These are phyloP conservation scores for Ceratocystis cacaofunesta DNA, from an alignment of 2,329 filamentous ascomycete species.

Conservation along the genomic window DNA sequence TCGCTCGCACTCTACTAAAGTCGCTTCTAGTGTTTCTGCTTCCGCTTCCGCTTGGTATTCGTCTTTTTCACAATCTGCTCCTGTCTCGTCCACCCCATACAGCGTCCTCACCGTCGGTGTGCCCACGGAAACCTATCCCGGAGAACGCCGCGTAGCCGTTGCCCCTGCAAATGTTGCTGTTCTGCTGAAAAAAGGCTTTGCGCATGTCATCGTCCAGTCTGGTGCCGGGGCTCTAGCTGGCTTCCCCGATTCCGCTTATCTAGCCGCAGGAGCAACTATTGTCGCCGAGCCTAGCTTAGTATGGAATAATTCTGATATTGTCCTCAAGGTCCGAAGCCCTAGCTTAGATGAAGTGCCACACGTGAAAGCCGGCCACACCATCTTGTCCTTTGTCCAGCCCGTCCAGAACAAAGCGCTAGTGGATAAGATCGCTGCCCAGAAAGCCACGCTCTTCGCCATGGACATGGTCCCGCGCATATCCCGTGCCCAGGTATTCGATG, in stretches of 20 bases:
- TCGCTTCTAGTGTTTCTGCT: constrained; percentile 18
- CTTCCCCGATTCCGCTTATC: constrained; percentile 63
- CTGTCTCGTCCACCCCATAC: constrained; percentile 45
- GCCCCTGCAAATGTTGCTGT: constrained; percentile 72
- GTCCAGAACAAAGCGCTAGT: constrained; percentile 64
- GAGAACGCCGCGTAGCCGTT: constrained; percentile 70
- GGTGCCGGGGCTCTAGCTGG: constrained; percentile 67
- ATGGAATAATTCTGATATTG: constrained; percentile 61
- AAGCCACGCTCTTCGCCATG: constrained; percentile 74
- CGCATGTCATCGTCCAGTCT: constrained; percentile 60
- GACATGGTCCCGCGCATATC: constrained; percentile 86
- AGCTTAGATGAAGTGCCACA: constrained; percentile 52
- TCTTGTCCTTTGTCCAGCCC: constrained; percentile 75
- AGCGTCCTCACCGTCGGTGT: constrained; percentile 60
- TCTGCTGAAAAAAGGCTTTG: constrained; percentile 73
- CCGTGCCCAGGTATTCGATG: constrained; percentile 76
- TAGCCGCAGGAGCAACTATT: constrained; percentile 61
- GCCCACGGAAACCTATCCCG: constrained; percentile 61
- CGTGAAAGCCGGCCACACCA: constrained; percentile 53
- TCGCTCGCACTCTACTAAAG: constrained; percentile 27
- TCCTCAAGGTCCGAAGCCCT: constrained; percentile 72
- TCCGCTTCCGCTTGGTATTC: background rate
- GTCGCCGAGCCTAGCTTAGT: constrained; percentile 52
- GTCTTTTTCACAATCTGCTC: constrained; percentile 14
- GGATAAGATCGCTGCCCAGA: constrained; percentile 53